Evolutionary conservation across 208 protist genomes (phyloP).

Genomic region (Trypanosoma boissoni): DNA sequence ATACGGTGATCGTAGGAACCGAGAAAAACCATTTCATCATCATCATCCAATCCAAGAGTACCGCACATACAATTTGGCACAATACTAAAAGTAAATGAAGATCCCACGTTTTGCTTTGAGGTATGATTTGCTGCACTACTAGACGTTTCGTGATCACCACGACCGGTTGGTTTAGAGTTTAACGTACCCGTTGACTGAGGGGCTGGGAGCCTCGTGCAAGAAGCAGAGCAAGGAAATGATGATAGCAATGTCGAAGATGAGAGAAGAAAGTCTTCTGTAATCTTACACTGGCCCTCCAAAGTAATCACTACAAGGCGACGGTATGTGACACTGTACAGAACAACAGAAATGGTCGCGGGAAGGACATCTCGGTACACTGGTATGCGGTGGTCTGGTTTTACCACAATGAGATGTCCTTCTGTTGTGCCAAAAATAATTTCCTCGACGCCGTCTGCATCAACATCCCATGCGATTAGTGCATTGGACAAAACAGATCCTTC

Average conservation of each 20-base stretch:
- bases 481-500: conserved; percentile 84
- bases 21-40: conserved; percentile 50
- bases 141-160: no score
- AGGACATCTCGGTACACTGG: conserved; percentile 61
- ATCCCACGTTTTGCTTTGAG: not conserved
- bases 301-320: conserved; percentile 71
- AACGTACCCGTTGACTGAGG: no score
- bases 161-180: no score
- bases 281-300: conserved; percentile 85
- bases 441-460: conserved; percentile 77
- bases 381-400: conserved; percentile 65
- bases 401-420: conserved; percentile 69
- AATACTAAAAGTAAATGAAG: conserved; percentile 58
- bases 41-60: conserved; percentile 37
- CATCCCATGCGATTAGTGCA: conserved; percentile 70
- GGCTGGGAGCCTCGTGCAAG: not conserved
- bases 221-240: conserved; percentile 16
- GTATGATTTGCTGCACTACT: no score
- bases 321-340: conserved; percentile 55
- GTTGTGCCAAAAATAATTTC: conserved; percentile 86
- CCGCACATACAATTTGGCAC: conserved; percentile 79
- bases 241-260: not conserved
- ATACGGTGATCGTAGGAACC: conserved; percentile 75
- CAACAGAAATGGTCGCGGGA: conserved; percentile 79
- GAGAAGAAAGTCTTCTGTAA: conserved; percentile 65